Evolutionary conservation across 352 stramenopile genomes (phyloP), one percentile per base, ranked within the genome.

Genomic region (Phytopythium vexans): DNA sequence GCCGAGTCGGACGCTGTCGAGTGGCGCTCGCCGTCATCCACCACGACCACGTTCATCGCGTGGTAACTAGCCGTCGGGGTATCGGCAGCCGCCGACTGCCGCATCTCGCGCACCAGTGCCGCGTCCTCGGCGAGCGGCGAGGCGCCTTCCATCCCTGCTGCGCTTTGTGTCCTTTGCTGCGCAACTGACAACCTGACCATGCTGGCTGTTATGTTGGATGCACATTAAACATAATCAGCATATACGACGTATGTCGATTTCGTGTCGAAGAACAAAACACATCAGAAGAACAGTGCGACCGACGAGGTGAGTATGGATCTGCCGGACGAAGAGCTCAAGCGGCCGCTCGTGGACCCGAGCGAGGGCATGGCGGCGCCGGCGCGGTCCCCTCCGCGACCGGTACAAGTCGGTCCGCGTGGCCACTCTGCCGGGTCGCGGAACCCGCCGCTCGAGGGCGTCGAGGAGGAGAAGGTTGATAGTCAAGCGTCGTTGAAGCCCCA

Each of bases 301-400:
- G 39, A 21, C 11, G n/a, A 36, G 11, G 40, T 27, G 21, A 27
- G 21, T 27, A 94, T 92, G 82, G 70, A 92, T 66, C 58, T 87
- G 38, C 64, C 77, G 9, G 76, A 91, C 16, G 77, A 89, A 63
- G 80, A 89, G 68, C 69, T 94, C 35, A 75, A 89, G 72, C 64
- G 78, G 70, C 84, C 77, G 48, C 73, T 94, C 5, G 82, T 92
- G 43, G 56, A 55, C 31, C 11, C 62, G 21, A 44, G 62, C 27
- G 56, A 61, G 14, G 42, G 57, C 16, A 54, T 35, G 10, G 62
- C 35, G 41, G 34, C 41, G 16, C 41, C 41, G 2, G 15, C 51
- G 9, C 36, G 48, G 12, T 54, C 48, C 11, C 37, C 48, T 5
- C 16, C 48, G 12, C 48, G 48, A 3, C n/a, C 37, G 48, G 16